Base-by-base conservation (phyloP, 352 stramenopile genomes). In the Hyaloperonospora brassicae region DNA sequence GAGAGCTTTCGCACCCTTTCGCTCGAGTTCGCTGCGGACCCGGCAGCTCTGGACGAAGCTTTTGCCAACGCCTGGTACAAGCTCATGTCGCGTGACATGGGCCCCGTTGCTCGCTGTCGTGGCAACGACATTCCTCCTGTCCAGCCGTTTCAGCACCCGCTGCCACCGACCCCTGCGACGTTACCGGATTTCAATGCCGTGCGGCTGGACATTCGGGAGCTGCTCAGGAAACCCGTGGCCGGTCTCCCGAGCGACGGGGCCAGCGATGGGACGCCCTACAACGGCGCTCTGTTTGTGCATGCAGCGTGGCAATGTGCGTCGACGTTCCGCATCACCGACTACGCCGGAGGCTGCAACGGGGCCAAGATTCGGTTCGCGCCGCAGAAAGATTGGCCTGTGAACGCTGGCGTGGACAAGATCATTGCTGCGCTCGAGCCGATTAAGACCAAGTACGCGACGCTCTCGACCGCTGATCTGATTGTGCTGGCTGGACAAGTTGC, bases 391-490 rank as follows among this genome's bases (percentile, higher is more conserved):
- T 87, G 95, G 63, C 79, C 66, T n/a, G 81, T 79, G 35, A 97
- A 97, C 55, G 80, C 86, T 23, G 89, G 87, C 22, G 63, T 97
- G 2, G 57, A 66, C 46, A 79, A 74, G 41, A 84, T 83, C 46
- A 63, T 96, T 17, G 66, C 73, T 30, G 66, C 89, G 10, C 74
- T 97, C 9, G 75, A 95, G 49, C 65, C 78, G 6, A 69, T 98
- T 38, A 95, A 97, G 63, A 65, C 81, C 17, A 86, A 95, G 52
- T 86, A 95, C 68, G 72, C 86, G 12, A 75, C 65, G 31, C 77
- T 97, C 38, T 86, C 73, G 11, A 97, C 96, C 59, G 87, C 86
- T 1, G 95, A 98, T 67, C 64, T 98, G 42, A 98, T 93, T 61
- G 95, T 93, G 7, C 76, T 97, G 25, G 87, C 89, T 9, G 70